These are phyloP conservation scores for Dothideomycetes sp. DNA, from an alignment of 2,329 filamentous ascomycete genomes.

Conservation along the genomic window DNA sequence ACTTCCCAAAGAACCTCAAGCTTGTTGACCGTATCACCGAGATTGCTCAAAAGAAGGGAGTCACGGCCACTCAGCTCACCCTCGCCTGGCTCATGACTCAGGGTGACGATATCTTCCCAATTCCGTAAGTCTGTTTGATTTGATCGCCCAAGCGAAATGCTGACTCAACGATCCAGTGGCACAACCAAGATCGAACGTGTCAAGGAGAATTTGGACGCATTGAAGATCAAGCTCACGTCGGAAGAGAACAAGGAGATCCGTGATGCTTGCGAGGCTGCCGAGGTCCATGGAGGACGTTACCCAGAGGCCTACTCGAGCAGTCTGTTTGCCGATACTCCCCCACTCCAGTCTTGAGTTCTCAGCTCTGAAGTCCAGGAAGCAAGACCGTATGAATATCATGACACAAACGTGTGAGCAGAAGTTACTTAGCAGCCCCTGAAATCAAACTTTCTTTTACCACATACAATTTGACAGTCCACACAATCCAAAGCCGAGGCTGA, in stretches of 20 bases:
- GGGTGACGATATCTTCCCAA: conserved; percentile 27
- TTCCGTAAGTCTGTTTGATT: conserved; percentile 4
- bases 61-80: conserved; percentile 49
- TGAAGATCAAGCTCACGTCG: conserved; percentile 27
- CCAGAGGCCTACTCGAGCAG: conserved; percentile 27
- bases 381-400: no score
- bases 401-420: no score
- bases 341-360: conserved; percentile 15
- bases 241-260: conserved; percentile 32
- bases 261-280: conserved; percentile 26
- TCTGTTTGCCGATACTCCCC: conserved; percentile 28
- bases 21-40: conserved; percentile 43
- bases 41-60: conserved; percentile 46
- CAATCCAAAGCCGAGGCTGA: no score
- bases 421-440: no score
- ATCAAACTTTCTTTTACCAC: no score
- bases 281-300: conserved; percentile 30
- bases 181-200: conserved; percentile 40
- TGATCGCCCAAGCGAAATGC: conserved; percentile 6
- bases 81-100: conserved; percentile 56
- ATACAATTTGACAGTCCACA: no score
- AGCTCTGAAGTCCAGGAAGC: neutral
- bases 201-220: conserved; percentile 35
- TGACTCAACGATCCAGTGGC: conserved; percentile 31
- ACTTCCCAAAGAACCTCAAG: conserved; percentile 48